Evolutionary conservation across 768 basidiomycete genomes (phyloP).

Genomic region (Amanita rimosa): DNA sequence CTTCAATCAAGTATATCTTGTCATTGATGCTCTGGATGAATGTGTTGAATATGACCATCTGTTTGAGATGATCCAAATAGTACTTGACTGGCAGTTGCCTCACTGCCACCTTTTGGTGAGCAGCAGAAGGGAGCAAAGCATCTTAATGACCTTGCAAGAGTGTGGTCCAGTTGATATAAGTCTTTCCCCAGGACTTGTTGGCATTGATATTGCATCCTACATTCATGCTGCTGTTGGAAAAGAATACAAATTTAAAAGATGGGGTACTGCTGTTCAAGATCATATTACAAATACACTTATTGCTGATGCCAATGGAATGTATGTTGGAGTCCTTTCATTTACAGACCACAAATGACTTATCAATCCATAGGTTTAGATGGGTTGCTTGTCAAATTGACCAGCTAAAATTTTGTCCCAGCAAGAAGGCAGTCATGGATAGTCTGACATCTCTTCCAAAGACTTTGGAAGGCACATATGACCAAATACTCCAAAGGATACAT

Average conservation of each 20-base stretch:
- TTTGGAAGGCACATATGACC: background rate
- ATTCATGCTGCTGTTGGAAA: background rate
- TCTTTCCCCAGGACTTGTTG: background rate
- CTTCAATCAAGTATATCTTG: background rate
- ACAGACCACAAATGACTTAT: background rate
- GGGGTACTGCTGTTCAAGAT: background rate
- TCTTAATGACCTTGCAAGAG: background rate
- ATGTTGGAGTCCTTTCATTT: background rate
- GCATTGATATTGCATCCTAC: background rate
- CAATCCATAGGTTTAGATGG: background rate
- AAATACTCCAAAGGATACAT: slow-evolving; percentile 1
- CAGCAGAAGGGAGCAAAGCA: slow-evolving; percentile 1
- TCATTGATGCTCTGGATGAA: slow-evolving; percentile 6
- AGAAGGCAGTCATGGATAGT: background rate
- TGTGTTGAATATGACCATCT: background rate
- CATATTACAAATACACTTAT: background rate
- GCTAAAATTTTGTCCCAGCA: background rate
- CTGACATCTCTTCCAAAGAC: background rate
- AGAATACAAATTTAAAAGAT: background rate
- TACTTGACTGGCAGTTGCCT: background rate
- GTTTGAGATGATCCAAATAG: background rate
- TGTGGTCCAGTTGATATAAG: background rate
- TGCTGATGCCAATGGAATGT: background rate
- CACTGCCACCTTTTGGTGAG: background rate
- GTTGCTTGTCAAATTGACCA: background rate